Evolutionary conservation across 257 asterid species (phyloP).

Genomic region (Rubia yunnanensis): DNA sequence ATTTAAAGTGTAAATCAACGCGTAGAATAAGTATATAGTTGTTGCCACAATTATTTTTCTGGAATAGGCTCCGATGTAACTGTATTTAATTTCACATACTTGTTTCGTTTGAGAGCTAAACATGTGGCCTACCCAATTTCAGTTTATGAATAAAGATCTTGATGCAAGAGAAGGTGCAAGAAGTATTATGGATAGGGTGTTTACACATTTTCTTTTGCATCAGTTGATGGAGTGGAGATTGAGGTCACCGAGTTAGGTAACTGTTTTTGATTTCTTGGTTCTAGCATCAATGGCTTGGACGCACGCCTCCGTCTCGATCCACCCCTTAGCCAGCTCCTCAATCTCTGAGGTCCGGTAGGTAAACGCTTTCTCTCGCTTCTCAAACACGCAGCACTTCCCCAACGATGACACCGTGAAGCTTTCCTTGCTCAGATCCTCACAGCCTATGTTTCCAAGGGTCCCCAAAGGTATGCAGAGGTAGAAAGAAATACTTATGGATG

Average conservation of each 20-base stretch:
- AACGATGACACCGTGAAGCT: slow-evolving; percentile 46
- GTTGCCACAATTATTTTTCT: background rate
- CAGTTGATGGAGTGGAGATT: slow-evolving; percentile 87
- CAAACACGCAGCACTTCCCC: slow-evolving; percentile 65
- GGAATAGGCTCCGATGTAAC: background rate
- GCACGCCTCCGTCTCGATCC: slow-evolving; percentile 61
- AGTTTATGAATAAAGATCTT: slow-evolving; percentile 98
- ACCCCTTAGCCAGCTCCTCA: slow-evolving; percentile 45
- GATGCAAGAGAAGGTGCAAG: slow-evolving; percentile 98
- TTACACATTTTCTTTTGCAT: slow-evolving; percentile 94
- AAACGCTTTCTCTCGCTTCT: slow-evolving; percentile 44
- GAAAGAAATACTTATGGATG: background rate
- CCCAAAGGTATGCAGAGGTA: background rate
- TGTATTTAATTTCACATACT: background rate
- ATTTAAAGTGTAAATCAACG: background rate
- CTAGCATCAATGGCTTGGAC: too few relatives aligned
- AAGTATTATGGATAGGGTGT: slow-evolving; percentile 84
- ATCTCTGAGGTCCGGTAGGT: slow-evolving; percentile 53
- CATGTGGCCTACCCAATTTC: slow-evolving; percentile 24
- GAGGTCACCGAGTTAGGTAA: slow-evolving; percentile 96
- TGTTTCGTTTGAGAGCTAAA: background rate
- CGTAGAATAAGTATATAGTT: background rate
- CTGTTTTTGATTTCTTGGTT: too few relatives aligned
- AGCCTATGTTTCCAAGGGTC: slow-evolving; percentile 30
- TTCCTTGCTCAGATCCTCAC: slow-evolving; percentile 39